phyloP scores from a whole-genome alignment of 768 basidiomycete genomes.

The Hortiboletus campestris region DNA sequence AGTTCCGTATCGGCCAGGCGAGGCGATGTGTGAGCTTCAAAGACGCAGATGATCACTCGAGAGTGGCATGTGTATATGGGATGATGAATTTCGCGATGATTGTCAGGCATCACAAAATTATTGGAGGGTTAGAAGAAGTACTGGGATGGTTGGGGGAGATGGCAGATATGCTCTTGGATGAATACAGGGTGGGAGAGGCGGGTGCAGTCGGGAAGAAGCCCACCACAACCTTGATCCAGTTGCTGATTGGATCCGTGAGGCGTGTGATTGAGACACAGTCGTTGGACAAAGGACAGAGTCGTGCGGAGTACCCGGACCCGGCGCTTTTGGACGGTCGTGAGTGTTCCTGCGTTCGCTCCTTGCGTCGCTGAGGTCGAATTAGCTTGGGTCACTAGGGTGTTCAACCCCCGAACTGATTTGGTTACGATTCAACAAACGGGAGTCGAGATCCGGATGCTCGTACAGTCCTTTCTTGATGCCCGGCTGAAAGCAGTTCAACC shows the following conservation, averaged over 20 bases:
- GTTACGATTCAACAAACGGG: slow-evolving; percentile 42
- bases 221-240: slow-evolving; percentile 42
- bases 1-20: slow-evolving; percentile 60
- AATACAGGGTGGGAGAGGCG: slow-evolving; percentile 41
- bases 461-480: slow-evolving; percentile 61
- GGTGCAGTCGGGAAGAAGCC: slow-evolving; percentile 22
- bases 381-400: slow-evolving; percentile 61
- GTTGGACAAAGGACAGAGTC: slow-evolving; percentile 37
- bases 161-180: slow-evolving; percentile 49
- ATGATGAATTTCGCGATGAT: slow-evolving; percentile 68
- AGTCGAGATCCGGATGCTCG: slow-evolving; percentile 53
- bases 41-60: slow-evolving; percentile 59
- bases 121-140: slow-evolving; percentile 45
- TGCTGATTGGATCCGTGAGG: slow-evolving; percentile 58
- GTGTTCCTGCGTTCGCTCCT: slow-evolving; percentile 18
- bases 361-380: slow-evolving; percentile 8
- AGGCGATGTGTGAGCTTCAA: slow-evolving; percentile 66
- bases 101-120: slow-evolving; percentile 50
- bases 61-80: slow-evolving; percentile 72
- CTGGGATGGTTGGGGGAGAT: slow-evolving; percentile 68
- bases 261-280: slow-evolving; percentile 44
- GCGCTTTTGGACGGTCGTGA: slow-evolving; percentile 54
- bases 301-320: slow-evolving; percentile 58
- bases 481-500: slow-evolving; percentile 40
- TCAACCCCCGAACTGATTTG: slow-evolving; percentile 45